These are phyloP conservation scores for Beauveria pseudobassiana DNA, from an alignment of 2,329 filamentous ascomycete genomes.

Conservation along the genomic window DNA sequence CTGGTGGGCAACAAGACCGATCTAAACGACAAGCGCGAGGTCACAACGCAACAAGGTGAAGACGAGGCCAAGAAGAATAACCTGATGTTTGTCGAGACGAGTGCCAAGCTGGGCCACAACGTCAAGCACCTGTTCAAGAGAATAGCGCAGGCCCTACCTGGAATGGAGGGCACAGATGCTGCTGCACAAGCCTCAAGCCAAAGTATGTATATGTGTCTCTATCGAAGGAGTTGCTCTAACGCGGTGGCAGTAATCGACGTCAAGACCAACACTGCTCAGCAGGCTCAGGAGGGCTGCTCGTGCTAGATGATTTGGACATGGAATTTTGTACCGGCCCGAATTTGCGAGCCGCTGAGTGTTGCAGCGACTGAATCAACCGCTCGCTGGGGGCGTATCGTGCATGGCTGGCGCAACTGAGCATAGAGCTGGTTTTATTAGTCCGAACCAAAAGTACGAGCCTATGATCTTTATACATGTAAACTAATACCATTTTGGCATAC, in stretches of 20 bases:
- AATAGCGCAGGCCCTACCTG: slow-evolving; percentile 94
- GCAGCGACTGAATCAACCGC: neutral
- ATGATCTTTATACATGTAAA: slow-evolving; percentile 12
- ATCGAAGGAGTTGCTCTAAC: slow-evolving; percentile 17
- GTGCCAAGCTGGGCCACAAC: slow-evolving; percentile 94
- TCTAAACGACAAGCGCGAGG: slow-evolving; percentile 94
- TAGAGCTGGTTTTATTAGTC: slow-evolving; percentile 9
- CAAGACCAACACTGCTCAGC: slow-evolving; percentile 67
- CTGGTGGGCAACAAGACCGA: slow-evolving; percentile 99
- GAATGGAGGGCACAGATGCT: slow-evolving; percentile 88
- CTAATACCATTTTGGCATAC: slow-evolving; percentile 10
- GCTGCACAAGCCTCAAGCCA: slow-evolving; percentile 65
- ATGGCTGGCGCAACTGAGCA: slow-evolving; percentile 8
- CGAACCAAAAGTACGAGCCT: slow-evolving; percentile 9
- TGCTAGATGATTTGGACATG: slow-evolving; percentile 22
- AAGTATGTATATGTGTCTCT: slow-evolving; percentile 49
- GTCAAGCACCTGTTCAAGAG: slow-evolving; percentile 96
- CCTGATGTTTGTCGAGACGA: slow-evolving; percentile 98
- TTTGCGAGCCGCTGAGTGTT: neutral
- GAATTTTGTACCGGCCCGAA: neutral
- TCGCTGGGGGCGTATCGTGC: neutral
- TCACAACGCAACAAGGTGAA: slow-evolving; percentile 92
- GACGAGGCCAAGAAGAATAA: slow-evolving; percentile 98
- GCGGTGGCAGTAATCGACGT: slow-evolving; percentile 73
- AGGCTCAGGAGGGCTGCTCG: slow-evolving; percentile 64